Evolutionary conservation across 768 basidiomycete genomes (phyloP).

Genomic region (Jaapia argillacea): DNA sequence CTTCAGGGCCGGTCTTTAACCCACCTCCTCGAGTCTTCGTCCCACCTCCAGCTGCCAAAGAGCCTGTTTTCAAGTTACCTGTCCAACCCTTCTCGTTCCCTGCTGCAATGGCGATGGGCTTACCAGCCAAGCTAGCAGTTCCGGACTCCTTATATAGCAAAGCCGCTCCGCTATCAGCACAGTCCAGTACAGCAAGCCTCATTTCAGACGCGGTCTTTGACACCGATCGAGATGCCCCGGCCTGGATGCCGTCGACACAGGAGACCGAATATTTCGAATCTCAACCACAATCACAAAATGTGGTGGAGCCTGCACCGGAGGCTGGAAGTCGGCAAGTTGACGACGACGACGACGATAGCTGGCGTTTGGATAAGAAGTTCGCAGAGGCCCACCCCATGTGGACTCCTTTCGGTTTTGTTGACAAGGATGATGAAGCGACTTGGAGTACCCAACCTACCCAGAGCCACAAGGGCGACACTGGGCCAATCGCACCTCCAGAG

Average conservation of each 20-base stretch:
- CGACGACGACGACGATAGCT: constrained; percentile 3
- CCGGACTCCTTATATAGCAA: constrained; percentile 3
- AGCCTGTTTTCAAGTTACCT: constrained; percentile 25
- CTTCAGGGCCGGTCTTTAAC: constrained; percentile 46
- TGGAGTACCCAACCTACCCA: constrained; percentile 26
- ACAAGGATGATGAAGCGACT: constrained; percentile 61
- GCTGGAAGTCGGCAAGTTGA: constrained; percentile 4
- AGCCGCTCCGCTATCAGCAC: constrained; percentile 26
- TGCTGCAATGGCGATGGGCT: constrained; percentile 12
- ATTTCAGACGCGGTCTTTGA: constrained; percentile 44
- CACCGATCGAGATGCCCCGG: constrained; percentile 28
- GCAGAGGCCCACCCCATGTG: constrained; percentile 42
- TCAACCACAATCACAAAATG: constrained; percentile 9
- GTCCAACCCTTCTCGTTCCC: constrained; percentile 31
- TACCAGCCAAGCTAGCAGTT: constrained; percentile 10
- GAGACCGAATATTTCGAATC: constrained; percentile 40
- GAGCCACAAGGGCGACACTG: neutral
- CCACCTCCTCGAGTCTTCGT: constrained; percentile 37
- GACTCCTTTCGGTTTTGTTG: constrained; percentile 41
- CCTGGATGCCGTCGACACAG: constrained; percentile 54
- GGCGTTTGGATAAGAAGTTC: constrained; percentile 46
- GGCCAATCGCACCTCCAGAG: neutral
- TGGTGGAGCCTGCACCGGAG: constrained; percentile 6
- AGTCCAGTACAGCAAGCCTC: constrained; percentile 45
- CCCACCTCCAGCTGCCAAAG: constrained; percentile 33